These are phyloP conservation scores for Penicillium waksmanii DNA, from an alignment of 495 filamentous ascomycete species.

Conservation along the genomic window DNA sequence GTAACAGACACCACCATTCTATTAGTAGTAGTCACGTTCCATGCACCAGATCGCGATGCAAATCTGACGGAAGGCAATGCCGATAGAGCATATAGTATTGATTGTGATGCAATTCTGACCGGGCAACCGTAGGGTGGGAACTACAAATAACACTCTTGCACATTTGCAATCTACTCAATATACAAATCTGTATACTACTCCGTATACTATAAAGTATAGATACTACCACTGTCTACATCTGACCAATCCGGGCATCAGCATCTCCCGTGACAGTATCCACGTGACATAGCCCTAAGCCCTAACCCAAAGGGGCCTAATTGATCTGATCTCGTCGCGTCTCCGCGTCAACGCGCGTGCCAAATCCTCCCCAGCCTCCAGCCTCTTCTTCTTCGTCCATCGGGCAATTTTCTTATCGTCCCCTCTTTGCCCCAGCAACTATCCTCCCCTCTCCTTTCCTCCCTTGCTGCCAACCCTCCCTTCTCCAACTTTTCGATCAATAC, in stretches of 20 bases:
- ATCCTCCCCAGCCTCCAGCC: conserved; percentile 20
- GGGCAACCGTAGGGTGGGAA: no score
- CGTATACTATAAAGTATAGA: no score
- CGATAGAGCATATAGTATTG: no score
- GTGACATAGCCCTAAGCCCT: conserved; percentile 24
- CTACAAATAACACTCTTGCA: no score
- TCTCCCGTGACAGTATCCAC: not conserved
- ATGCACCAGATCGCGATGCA: no score
- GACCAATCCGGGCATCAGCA: not conserved
- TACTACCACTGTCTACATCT: no score
- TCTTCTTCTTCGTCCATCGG: not conserved
- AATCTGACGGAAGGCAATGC: no score
- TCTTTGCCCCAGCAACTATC: not conserved
- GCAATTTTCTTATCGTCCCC: not conserved
- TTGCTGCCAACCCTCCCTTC: not conserved
- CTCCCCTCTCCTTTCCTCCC: not conserved
- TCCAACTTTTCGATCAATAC: not conserved
- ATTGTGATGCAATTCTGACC: no score
- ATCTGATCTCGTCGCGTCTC: conserved; percentile 14
- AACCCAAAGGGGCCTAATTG: conserved; percentile 30
- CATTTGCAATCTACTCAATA: no score
- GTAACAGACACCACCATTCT: no score
- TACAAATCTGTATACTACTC: no score
- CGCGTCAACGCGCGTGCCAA: conserved; percentile 13
- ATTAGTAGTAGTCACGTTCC: no score